Percentiles rank a stretch among this genome's conserved stretches.
phyloP scores from a whole-genome alignment of 2,329 filamentous ascomycete genomes.

The Fusarium nelsonii region DNA sequence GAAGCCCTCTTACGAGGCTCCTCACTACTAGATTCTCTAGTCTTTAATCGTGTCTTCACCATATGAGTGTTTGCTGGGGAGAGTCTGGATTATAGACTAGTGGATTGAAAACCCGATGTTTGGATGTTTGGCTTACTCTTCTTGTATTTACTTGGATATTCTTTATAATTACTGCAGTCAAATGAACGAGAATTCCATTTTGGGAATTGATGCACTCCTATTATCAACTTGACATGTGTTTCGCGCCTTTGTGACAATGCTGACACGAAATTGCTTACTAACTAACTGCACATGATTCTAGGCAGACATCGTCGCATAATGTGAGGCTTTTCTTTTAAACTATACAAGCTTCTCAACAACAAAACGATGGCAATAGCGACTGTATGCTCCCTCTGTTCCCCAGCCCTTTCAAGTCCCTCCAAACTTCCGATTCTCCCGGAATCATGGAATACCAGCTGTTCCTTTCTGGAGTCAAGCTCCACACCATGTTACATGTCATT shows the following conservation, averaged over 20 bases:
- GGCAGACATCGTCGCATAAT: background rate
- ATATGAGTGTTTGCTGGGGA: background rate
- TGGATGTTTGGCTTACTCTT: conserved; percentile 13
- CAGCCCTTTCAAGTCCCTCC: background rate
- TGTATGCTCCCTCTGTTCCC: background rate
- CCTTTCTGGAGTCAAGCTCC: background rate
- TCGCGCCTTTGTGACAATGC: too few species aligned
- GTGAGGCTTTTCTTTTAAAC: background rate
- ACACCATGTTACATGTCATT: background rate
- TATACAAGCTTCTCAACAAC: background rate
- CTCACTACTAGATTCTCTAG: background rate
- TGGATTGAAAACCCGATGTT: conserved; percentile 1
- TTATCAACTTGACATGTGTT: background rate
- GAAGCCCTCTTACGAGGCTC: background rate
- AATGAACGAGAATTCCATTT: conserved; percentile 7
- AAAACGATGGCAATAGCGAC: background rate
- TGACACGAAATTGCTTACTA: background rate
- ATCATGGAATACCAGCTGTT: background rate
- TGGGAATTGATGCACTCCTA: fast-evolving
- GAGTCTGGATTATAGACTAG: background rate
- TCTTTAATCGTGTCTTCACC: background rate
- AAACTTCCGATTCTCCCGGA: background rate
- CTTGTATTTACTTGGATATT: conserved; percentile 14
- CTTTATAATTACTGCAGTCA: conserved; percentile 15
- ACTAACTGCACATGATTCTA: background rate